A percentile compares a stretch with the other conserved stretches of the same genome.
Conservation (phyloP, 2,329 filamentous ascomycete species). For the Curvularia lunata region DNA sequence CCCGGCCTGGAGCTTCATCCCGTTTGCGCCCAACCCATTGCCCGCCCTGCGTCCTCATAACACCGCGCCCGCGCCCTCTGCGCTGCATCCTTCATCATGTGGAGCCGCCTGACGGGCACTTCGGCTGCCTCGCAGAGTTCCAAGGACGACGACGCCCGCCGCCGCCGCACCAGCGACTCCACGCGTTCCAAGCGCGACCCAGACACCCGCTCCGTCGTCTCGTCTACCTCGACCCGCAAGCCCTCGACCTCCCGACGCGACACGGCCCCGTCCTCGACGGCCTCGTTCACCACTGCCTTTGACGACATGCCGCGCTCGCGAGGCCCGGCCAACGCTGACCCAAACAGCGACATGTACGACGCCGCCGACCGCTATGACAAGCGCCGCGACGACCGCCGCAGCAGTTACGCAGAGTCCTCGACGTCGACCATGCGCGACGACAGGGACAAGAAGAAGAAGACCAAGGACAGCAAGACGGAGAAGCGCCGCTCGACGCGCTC, state of each 20-base stretch:
- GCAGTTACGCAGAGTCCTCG: slow-evolving; percentile 41
- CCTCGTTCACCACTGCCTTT: slow-evolving; percentile 51
- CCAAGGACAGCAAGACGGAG: slow-evolving; percentile 29
- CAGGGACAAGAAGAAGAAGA: slow-evolving; percentile 37
- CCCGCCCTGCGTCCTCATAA: slow-evolving; percentile 24
- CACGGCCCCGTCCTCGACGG: slow-evolving; percentile 41
- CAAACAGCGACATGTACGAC: slow-evolving; percentile 44
- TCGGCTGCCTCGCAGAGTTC: slow-evolving; percentile 33
- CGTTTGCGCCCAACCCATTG: slow-evolving; percentile 32
- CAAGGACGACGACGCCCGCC: slow-evolving; percentile 39
- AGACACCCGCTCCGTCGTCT: slow-evolving; percentile 46
- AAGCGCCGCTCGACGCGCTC: slow-evolving; percentile 42
- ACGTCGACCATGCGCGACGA: slow-evolving; percentile 39
- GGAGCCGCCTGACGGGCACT: slow-evolving; percentile 47
- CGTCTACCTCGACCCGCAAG: slow-evolving; percentile 43
- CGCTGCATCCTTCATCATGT: slow-evolving; percentile 38
- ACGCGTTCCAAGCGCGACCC: slow-evolving; percentile 43
- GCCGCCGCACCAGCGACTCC: slow-evolving; percentile 31
- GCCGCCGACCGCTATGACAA: slow-evolving; percentile 32
- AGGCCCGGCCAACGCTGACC: slow-evolving; percentile 8
- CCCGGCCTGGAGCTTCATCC: slow-evolving; percentile 16
- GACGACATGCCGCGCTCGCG: slow-evolving; percentile 38
- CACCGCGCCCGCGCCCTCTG: slow-evolving; percentile 20
- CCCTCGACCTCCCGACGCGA: slow-evolving; percentile 41
- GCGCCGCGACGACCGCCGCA: slow-evolving; percentile 37